These are phyloP conservation scores for Exutisphaerella laricina DNA, from an alignment of 2,329 filamentous ascomycete genomes.

Conservation along the genomic window DNA sequence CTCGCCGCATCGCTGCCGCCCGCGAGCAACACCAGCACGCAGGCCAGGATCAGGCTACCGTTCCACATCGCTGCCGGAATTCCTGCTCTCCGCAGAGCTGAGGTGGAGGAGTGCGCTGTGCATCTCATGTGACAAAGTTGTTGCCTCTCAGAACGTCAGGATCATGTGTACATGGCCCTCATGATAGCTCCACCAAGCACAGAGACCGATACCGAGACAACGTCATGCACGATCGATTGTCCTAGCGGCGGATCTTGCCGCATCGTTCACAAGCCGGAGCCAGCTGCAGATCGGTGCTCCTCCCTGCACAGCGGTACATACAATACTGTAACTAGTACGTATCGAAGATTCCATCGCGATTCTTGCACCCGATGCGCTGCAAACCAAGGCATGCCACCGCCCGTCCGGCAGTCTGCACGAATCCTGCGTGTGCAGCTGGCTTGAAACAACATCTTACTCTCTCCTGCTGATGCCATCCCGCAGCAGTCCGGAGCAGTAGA, in stretches of 20 bases:
- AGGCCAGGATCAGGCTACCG: slow-evolving; percentile 17
- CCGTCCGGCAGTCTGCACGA: background rate
- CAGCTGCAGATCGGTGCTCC: no score
- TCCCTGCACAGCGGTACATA: no score
- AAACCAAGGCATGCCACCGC: no score
- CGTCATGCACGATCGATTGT: background rate
- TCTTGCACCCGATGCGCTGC: no score
- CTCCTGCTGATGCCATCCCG: background rate
- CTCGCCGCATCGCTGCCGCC: slow-evolving; percentile 18
- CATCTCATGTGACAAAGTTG: slow-evolving; percentile 6
- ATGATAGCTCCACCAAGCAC: no score
- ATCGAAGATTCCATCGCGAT: no score
- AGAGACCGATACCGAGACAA: background rate
- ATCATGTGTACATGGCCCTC: slow-evolving; percentile 2
- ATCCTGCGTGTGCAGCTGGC: background rate
- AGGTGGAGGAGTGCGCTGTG: slow-evolving; percentile 1
- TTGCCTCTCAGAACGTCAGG: background rate
- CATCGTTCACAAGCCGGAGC: no score
- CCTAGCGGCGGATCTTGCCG: background rate
- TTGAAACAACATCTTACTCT: background rate
- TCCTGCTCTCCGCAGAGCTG: slow-evolving; percentile 5
- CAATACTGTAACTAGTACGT: no score
- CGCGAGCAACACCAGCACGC: slow-evolving; percentile 17
- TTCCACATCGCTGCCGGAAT: slow-evolving; percentile 7
- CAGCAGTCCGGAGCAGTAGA: background rate